Conservation (phyloP, 2,329 filamentous ascomycete species). For the Cylindrodendrum hubeiense region DNA sequence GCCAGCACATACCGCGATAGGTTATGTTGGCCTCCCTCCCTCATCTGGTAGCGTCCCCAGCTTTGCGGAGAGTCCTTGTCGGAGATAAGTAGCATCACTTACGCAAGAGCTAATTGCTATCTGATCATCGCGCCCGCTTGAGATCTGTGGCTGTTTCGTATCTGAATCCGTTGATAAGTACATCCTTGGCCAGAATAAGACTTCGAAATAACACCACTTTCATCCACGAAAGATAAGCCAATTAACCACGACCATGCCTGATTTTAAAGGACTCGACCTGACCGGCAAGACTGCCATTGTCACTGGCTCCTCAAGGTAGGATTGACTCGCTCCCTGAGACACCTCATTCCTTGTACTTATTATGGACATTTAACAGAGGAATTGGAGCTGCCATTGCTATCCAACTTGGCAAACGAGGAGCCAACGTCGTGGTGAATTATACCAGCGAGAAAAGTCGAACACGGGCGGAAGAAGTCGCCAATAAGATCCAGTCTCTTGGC, state of each 20-base stretch:
- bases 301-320: constrained; percentile 36
- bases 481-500: constrained; percentile 30
- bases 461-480: constrained; percentile 31
- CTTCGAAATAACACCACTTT: background rate
- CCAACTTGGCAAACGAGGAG: constrained; percentile 30
- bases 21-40: background rate
- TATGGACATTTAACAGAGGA: constrained; percentile 16
- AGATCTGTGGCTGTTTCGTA: background rate
- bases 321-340: background rate
- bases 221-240: background rate
- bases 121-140: too few species aligned
- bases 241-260: constrained; percentile 5
- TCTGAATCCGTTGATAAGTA: background rate
- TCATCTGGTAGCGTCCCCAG: background rate
- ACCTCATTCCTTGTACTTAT: background rate
- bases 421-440: constrained; percentile 41
- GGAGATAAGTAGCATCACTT: too few species aligned
- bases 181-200: background rate
- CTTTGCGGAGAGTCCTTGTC: background rate
- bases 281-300: constrained; percentile 42
- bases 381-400: constrained; percentile 35
- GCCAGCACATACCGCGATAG: background rate
- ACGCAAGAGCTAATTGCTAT: too few species aligned
- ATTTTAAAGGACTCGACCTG: constrained; percentile 37
- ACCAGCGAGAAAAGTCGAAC: constrained; percentile 27